Percentiles rank a stretch among this genome's conserved stretches.
These are phyloP conservation scores for Kwoniella pini DNA, from an alignment of 768 basidiomycete species.

Conservation along the genomic window DNA sequence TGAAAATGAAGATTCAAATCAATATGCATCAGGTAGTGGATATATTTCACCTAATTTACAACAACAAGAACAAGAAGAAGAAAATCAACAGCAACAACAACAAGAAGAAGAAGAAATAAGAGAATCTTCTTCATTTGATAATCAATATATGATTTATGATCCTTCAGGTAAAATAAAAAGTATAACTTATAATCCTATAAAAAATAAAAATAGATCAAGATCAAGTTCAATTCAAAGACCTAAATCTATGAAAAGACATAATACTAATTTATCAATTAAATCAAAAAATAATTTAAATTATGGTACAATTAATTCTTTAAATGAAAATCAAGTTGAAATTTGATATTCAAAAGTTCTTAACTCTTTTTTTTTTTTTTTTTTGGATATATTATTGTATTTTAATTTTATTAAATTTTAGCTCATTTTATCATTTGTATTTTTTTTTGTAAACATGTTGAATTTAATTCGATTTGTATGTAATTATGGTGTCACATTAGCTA, in stretches of 20 bases:
- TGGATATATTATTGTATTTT: too few species aligned
- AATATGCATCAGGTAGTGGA: background rate
- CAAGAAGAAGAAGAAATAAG: background rate
- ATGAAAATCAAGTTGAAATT: too few species aligned
- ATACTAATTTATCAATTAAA: background rate
- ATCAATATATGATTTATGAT: constrained; percentile 19
- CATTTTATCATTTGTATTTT: too few species aligned
- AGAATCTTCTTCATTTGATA: background rate
- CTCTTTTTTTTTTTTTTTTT: too few species aligned
- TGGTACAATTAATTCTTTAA: background rate
- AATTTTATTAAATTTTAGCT: too few species aligned
- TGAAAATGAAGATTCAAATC: background rate
- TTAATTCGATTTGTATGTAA: too few species aligned
- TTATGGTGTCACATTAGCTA: too few species aligned
- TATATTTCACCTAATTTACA: background rate
- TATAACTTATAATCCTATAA: constrained; percentile 1
- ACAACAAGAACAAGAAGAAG: background rate
- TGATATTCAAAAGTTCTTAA: too few species aligned
- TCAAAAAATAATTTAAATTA: background rate
- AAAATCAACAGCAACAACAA: background rate
- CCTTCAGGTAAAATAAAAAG: constrained; percentile 6
- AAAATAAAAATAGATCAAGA: constrained; percentile 7
- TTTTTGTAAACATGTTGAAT: too few species aligned
- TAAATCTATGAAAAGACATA: background rate
- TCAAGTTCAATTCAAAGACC: constrained; percentile 12